These are phyloP conservation scores for Pyricularia pennisetigena DNA, from an alignment of 2,329 filamentous ascomycete genomes.

Conservation along the genomic window DNA sequence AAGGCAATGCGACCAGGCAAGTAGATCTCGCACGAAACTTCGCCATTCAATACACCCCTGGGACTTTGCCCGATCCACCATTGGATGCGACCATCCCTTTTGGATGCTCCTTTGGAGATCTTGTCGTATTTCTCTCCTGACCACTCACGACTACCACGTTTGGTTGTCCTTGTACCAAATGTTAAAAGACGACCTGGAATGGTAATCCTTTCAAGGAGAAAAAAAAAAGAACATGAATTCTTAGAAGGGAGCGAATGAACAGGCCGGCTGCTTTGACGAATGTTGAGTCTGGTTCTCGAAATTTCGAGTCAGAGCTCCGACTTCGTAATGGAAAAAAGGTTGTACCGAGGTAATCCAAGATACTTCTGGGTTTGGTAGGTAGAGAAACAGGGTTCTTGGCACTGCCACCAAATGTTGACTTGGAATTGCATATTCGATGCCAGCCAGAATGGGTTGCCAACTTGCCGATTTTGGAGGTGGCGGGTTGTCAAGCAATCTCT, in stretches of 20 bases:
- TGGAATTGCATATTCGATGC: neutral
- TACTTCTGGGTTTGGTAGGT: neutral
- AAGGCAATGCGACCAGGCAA: neutral
- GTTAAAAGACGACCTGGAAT: neutral
- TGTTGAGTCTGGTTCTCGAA: neutral
- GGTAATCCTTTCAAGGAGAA: neutral
- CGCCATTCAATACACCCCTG: slow-evolving; percentile 7
- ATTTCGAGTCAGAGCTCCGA: neutral
- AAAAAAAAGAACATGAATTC: neutral
- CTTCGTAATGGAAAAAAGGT: neutral
- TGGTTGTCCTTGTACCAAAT: neutral
- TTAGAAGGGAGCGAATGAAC: neutral
- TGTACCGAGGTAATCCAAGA: neutral
- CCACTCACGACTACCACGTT: neutral
- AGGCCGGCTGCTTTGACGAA: neutral
- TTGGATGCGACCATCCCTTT: neutral
- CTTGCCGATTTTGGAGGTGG: neutral
- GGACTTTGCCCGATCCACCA: slow-evolving; percentile 3
- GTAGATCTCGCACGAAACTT: slow-evolving; percentile 12
- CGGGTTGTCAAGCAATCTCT: neutral
- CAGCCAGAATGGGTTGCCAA: neutral
- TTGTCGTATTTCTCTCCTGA: neutral
- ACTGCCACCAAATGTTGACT: neutral
- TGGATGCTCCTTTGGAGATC: neutral
- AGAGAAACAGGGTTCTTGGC: neutral